Conservation (phyloP, 148 eudicot genomes). For the Euryodendron excelsum region DNA sequence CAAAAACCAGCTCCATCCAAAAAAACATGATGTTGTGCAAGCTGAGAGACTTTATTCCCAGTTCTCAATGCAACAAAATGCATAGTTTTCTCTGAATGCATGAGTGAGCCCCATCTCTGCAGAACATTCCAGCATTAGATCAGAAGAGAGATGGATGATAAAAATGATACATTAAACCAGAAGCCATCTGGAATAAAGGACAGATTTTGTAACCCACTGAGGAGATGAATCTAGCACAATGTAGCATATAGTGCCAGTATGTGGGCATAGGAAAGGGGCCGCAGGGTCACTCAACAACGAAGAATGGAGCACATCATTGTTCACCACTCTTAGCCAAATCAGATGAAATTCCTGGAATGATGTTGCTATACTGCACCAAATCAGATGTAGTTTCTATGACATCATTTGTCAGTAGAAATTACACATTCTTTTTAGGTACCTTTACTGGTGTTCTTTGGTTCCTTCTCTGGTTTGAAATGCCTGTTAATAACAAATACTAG, state of each 20-base stretch:
- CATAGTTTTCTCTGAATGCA: slow-evolving; percentile 7
- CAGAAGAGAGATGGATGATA: not conserved
- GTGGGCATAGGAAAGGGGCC: slow-evolving; percentile 4
- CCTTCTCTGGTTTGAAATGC: too few relatives aligned
- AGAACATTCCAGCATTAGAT: slow-evolving; percentile 6
- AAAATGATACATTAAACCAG: not conserved
- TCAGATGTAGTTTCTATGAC: too few relatives aligned
- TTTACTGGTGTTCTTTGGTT: too few relatives aligned
- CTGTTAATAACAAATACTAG: too few relatives aligned
- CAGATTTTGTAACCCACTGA: not conserved
- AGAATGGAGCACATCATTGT: not conserved
- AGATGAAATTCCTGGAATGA: too few relatives aligned
- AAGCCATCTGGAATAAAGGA: not conserved
- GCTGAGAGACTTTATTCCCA: slow-evolving; percentile 5
- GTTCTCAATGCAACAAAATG: not conserved
- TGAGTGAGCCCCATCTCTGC: slow-evolving; percentile 24
- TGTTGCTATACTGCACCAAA: too few relatives aligned
- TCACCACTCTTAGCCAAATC: not conserved
- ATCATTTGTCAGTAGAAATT: too few relatives aligned
- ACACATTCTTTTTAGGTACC: too few relatives aligned
- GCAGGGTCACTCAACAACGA: not conserved
- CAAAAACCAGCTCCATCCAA: slow-evolving; percentile 44
- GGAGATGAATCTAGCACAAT: not conserved
- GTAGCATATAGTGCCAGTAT: not conserved
- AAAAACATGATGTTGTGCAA: not conserved